Base-by-base conservation (phyloP, 768 basidiomycete genomes). In the Nidularia sp. region DNA sequence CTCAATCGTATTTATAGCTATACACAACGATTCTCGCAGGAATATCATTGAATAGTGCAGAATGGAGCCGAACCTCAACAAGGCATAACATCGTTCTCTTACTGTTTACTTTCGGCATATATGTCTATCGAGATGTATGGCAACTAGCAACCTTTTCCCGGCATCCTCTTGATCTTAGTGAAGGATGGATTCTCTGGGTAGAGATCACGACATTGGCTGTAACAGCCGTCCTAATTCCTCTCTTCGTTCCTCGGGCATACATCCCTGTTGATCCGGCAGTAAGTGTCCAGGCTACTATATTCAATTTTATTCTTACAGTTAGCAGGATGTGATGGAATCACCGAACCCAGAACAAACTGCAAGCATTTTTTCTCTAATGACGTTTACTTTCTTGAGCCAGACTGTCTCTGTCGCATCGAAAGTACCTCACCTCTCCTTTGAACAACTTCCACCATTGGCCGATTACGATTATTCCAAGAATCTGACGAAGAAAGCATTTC, bases 401-500 rank as follows among this genome's bases (percentile, higher is more conserved):
- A 63, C 78, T 33, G 67, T 86, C 25, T 69, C 70, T 50, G 57
- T 64, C 8, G 80, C 75, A 0, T 71, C 71, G 52, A 63, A 68
- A 18, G 60, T 73, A 13, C 53, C 70, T 2, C 79, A 79, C 58
- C 57, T 84, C 1, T 60, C 75, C 1, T 65, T 67, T 41, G 81
- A 85, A 41, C 62, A 84, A 46, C 67, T 85, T 43, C 84, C 84
- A 10, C 81, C 81, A 2, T 76, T 88, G 66, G 78, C 80, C 3
- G 83, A 85, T 54, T 77, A 79, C 50, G 86, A 88, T 53, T 48
- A 54, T 46, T 57, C 62, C 1, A 50, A 58, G 8, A 10, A 63
- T 54, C 43, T 68, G 18, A 62, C 60, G 10, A 36, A 46, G 7
- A 57, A 45, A 25, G 55, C 60, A 3, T 69, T 73, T 52, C 64